Evolutionary conservation across 768 basidiomycete species (phyloP).

Genomic region (Chalciporus chontae): DNA sequence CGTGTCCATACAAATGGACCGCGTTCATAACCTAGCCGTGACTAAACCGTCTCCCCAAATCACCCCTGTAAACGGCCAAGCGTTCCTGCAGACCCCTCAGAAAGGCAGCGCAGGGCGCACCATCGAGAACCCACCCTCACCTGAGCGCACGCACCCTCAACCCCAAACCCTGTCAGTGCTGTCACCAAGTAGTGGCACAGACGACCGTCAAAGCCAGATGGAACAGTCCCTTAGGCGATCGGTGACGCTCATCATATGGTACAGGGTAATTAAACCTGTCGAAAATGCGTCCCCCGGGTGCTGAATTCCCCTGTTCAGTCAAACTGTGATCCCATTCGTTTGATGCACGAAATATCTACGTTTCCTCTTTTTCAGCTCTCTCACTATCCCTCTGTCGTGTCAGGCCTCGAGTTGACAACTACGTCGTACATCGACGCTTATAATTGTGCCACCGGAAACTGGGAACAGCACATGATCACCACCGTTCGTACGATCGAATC

Average conservation of each 20-base stretch:
- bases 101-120: not conserved
- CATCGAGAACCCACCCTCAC: conserved; percentile 11
- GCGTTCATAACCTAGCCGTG: conserved; percentile 20
- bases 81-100: conserved; percentile 12
- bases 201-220: conserved; percentile 31
- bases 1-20: conserved; percentile 30
- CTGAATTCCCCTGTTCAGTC: conserved; percentile 34
- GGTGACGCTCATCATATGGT: conserved; percentile 67
- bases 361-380: conserved; percentile 66
- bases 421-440: conserved; percentile 61
- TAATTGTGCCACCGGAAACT: conserved; percentile 49
- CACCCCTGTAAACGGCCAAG: conserved; percentile 1
- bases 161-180: not conserved
- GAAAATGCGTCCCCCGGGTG: not conserved
- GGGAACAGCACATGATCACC: conserved; percentile 64
- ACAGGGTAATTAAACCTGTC: conserved; percentile 43
- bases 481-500: conserved; percentile 56
- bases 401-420: conserved; percentile 50
- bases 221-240: conserved; percentile 45
- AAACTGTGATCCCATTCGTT: conserved; percentile 51
- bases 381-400: conserved; percentile 46
- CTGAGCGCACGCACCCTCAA: conserved; percentile 5
- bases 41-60: conserved; percentile 11
- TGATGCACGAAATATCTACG: conserved; percentile 54
- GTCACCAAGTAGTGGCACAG: not conserved